phyloP scores from a whole-genome alignment of 129 eudicot genomes.

The Apium graveolens region DNA sequence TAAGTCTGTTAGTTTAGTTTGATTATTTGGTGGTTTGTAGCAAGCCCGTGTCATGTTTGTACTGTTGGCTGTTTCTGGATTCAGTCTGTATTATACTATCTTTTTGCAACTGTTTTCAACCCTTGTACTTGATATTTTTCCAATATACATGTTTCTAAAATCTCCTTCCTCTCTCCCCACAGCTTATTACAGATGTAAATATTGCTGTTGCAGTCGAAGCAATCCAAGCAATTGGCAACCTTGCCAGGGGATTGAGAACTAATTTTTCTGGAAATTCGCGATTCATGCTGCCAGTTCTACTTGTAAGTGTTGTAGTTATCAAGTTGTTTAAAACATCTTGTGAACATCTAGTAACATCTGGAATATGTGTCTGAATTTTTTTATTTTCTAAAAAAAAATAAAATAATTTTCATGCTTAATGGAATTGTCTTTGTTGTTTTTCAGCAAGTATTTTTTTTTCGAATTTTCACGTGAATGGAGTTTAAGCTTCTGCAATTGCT shows the following conservation, averaged over 20 bases:
- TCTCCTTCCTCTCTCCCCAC: conserved; percentile 20
- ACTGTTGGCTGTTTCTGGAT: neutral
- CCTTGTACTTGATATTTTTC: neutral
- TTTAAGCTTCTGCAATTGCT: neutral
- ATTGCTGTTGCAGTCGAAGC: conserved; percentile 99
- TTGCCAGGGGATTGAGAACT: conserved; percentile 81
- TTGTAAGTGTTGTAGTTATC: conserved; percentile 47
- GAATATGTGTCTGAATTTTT: neutral
- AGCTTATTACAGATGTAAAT: conserved; percentile 95
- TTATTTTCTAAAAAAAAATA: too few species aligned
- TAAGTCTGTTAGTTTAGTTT: neutral
- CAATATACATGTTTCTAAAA: neutral
- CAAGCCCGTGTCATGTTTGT: neutral
- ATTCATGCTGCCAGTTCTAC: conserved; percentile 65
- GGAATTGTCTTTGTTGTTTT: neutral
- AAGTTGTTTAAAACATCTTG: neutral
- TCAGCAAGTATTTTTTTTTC: neutral
- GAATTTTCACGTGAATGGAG: neutral
- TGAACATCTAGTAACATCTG: neutral
- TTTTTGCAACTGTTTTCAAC: neutral
- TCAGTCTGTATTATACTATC: neutral
- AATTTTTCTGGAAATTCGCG: conserved; percentile 84
- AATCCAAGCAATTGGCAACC: conserved; percentile 91
- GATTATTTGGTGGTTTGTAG: neutral
- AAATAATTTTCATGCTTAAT: neutral